Evolutionary conservation across 2,329 filamentous ascomycete genomes (phyloP).

Genomic region (Claviceps cyperi): DNA sequence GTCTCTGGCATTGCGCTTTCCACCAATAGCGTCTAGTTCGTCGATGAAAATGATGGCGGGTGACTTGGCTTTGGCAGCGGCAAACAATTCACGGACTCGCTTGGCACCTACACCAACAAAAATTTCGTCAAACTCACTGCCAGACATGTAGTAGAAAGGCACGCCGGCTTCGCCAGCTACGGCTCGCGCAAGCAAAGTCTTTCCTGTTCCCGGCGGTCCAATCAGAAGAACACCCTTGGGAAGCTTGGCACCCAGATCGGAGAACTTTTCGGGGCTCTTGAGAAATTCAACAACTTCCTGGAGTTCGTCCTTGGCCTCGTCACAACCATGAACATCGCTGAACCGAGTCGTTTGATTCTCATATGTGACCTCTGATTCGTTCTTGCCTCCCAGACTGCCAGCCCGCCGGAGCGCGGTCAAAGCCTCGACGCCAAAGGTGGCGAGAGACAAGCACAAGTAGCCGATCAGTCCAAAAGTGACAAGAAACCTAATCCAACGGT

Average conservation of each 20-base stretch:
- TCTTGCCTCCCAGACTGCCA: constrained; percentile 43
- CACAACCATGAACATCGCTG: constrained; percentile 87
- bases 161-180: constrained; percentile 95
- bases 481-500: constrained; percentile 85
- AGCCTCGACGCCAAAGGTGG: constrained; percentile 72
- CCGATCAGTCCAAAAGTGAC: constrained; percentile 62
- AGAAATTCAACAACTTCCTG: constrained; percentile 95
- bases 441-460: constrained; percentile 64
- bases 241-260: constrained; percentile 84
- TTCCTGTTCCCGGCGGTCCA: constrained; percentile 92
- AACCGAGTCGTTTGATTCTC: constrained; percentile 88
- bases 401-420: constrained; percentile 62
- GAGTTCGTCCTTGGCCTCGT: constrained; percentile 95
- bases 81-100: constrained; percentile 86
- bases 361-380: constrained; percentile 75
- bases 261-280: constrained; percentile 85
- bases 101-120: constrained; percentile 96
- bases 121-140: constrained; percentile 95
- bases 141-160: constrained; percentile 99
- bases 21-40: constrained; percentile 85
- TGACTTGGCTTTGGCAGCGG: constrained; percentile 67
- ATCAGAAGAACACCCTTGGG: constrained; percentile 93
- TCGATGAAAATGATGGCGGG: constrained; percentile 94
- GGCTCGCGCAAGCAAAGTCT: constrained; percentile 86
- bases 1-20: constrained; percentile 83